A percentile compares a stretch with the other conserved stretches of the same genome.
Evolutionary conservation across 352 stramenopile genomes (phyloP).

Genomic region (Phytophthora fragariaefolia): DNA sequence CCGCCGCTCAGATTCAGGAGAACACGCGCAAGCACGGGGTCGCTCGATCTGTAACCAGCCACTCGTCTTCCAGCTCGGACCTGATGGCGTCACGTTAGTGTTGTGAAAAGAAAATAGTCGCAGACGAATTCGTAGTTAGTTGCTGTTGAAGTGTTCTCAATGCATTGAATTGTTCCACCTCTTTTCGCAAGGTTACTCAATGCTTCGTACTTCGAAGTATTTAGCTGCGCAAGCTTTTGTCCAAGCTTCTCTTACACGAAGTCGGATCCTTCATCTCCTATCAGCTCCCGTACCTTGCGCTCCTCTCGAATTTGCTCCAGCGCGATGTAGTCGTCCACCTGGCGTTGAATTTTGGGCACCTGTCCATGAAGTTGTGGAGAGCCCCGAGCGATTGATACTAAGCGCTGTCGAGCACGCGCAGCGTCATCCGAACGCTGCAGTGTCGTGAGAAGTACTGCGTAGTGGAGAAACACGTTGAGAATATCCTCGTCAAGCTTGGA

Average conservation of each 20-base stretch:
- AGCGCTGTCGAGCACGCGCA: conserved; percentile 15
- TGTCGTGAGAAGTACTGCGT: conserved; percentile 18
- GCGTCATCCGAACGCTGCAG: conserved; percentile 25
- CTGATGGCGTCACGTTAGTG: conserved; percentile 22
- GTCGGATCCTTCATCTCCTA: conserved; percentile 10
- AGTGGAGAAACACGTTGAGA: conserved; percentile 34
- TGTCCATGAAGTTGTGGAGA: conserved; percentile 17
- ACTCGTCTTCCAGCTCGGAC: conserved; percentile 39
- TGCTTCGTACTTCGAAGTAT: neutral
- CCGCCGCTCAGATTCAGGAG: conserved; percentile 32
- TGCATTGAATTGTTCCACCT: neutral
- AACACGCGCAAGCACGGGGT: conserved; percentile 26
- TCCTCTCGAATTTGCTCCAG: conserved; percentile 27
- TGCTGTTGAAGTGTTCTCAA: conserved; percentile 8
- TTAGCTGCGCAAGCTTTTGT: neutral
- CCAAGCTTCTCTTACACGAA: neutral
- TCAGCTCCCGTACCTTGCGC: conserved; percentile 12
- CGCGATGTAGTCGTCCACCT: conserved; percentile 28
- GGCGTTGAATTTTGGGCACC: conserved; percentile 25
- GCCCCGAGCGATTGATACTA: conserved; percentile 16
- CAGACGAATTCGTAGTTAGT: conserved; percentile 34
- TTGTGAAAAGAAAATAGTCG: conserved; percentile 23
- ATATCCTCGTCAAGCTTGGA: conserved; percentile 22
- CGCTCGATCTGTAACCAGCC: conserved; percentile 27
- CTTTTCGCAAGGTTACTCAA: too few species aligned